phyloP scores from a whole-genome alignment of 2,329 filamentous ascomycete genomes.

The Xylariaceae sp. region DNA sequence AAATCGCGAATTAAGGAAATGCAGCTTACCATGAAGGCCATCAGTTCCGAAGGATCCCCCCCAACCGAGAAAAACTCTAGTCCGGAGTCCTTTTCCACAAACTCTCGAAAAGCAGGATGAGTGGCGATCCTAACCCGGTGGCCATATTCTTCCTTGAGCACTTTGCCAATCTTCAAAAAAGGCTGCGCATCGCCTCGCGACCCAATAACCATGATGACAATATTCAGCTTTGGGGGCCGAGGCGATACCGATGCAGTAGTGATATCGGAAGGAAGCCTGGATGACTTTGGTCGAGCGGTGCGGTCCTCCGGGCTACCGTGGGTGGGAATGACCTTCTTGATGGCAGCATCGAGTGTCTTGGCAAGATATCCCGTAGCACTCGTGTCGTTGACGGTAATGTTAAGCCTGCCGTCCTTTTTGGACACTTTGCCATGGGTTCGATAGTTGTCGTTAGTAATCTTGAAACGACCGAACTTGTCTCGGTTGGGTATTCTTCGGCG shows the following conservation, averaged over 20 bases:
- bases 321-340: conserved; percentile 51
- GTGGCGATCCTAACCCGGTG: conserved; percentile 39
- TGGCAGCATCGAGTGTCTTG: conserved; percentile 66
- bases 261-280: conserved; percentile 31
- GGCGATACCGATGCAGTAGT: conserved; percentile 25
- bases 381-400: conserved; percentile 70
- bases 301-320: conserved; percentile 27
- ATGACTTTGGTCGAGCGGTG: conserved; percentile 12
- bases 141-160: conserved; percentile 50
- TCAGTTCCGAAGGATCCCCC: conserved; percentile 75
- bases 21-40: conserved; percentile 74
- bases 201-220: conserved; percentile 82
- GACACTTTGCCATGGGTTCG: conserved; percentile 63
- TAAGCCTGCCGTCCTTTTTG: conserved; percentile 67
- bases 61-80: conserved; percentile 80
- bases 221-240: conserved; percentile 58
- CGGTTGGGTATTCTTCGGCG: conserved; percentile 1
- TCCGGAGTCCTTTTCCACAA: conserved; percentile 68
- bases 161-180: conserved; percentile 71
- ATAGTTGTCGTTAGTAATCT: conserved; percentile 63
- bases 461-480: conserved; percentile 50
- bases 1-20: too few relatives aligned
- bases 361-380: conserved; percentile 69
- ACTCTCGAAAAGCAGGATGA: conserved; percentile 73
- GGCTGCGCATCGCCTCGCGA: conserved; percentile 78